Base-by-base conservation (phyloP, 2,329 filamentous ascomycete species). In the Pezicula rhizophila region DNA sequence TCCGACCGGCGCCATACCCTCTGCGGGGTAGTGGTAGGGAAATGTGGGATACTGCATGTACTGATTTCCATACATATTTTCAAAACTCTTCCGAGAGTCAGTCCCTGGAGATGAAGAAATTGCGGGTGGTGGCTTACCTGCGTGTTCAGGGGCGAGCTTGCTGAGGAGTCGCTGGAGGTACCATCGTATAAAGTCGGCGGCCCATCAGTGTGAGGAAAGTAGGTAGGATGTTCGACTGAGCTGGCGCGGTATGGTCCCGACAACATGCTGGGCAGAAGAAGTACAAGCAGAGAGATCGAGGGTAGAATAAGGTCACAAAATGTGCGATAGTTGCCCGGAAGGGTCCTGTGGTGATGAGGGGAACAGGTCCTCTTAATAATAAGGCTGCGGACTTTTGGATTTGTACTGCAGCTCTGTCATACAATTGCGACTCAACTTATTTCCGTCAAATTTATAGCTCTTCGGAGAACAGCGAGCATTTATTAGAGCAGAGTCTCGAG, bases 81-180 rank as follows among this genome's bases (percentile, higher is more conserved):
- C 60, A 41, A 56, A 60, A 20, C 52, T 54, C 56, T 62, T 39
- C 7, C 45, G 39, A 18, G 8, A 23, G n/a, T 33, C 25, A 47
- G 35, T 42, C 3, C 42, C 43, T 3, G 34, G 18, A 10, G 11
- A 7, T 7, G 11, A 12, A 31, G 28, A 10, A 10, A 12, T 12
- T 31, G 28, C 33, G 17, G 20, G 26, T 33, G 17, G 31, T 31
- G 40, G 50, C 59, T 48, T 52, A 62, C 61, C 51, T 62, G 59
- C 44, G 50, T 57, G 44, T 61, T 62, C 41, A 62, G 35, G 28
- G 61, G 60, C 15, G 61, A 64, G 50, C 59, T 62, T 38, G 60
- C 60, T 5, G 61, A 63, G 34, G 59, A 62, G 39, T 64, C 60
- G 49, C 61, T 63, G 15, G 61, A 63, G 8, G 60, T 63, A 2